phyloP scores from a whole-genome alignment of 2,329 filamentous ascomycete genomes.

The Aspergillus viridinutans region DNA sequence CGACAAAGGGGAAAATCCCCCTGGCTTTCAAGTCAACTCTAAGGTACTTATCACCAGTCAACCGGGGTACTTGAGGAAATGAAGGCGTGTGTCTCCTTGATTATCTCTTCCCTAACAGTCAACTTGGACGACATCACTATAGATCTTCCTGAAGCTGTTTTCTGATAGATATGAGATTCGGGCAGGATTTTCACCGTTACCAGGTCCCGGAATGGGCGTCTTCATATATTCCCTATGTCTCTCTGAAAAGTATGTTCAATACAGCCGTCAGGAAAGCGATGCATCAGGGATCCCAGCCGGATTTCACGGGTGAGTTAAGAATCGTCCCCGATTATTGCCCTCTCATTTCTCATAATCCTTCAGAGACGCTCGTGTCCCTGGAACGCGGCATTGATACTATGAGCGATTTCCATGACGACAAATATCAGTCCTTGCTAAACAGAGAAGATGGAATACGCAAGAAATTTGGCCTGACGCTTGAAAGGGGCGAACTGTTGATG shows the following conservation, averaged over 20 bases:
- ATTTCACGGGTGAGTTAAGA: not conserved
- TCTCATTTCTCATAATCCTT: not conserved
- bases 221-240: conserved; percentile 26
- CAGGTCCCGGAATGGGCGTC: conserved; percentile 25
- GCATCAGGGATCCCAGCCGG: not conserved
- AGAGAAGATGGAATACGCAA: not conserved
- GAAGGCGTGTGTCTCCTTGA: no score
- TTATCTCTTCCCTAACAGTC: no score
- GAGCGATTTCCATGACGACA: not conserved
- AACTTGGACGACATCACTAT: no score
- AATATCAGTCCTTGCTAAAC: not conserved
- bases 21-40: not conserved
- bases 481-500: not conserved
- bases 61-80: no score
- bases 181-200: conserved; percentile 21
- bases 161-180: conserved; percentile 25
- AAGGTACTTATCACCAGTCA: no score
- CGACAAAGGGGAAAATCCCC: no score
- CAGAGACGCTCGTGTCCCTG: not conserved
- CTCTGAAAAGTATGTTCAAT: conserved; percentile 20
- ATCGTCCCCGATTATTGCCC: not conserved
- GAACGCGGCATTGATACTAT: not conserved
- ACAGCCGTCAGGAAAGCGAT: not conserved
- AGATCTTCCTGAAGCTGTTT: no score
- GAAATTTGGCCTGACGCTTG: not conserved